phyloP scores from a whole-genome alignment of 805 yeast genomes.

The Pichia phayaonensis region DNA sequence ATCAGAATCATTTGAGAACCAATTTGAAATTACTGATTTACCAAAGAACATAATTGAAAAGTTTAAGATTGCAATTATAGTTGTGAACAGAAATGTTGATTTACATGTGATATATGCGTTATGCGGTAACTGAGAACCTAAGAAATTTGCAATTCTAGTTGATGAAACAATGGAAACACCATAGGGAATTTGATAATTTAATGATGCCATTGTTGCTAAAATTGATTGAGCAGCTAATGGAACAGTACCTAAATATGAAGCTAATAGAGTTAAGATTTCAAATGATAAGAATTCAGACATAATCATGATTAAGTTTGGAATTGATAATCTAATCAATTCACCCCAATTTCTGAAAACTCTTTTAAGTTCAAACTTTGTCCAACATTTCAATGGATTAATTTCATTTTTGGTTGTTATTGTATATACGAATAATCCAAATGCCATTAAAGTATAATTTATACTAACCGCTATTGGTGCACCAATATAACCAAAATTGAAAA shows the following conservation, averaged over 20 bases:
- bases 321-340: constrained; percentile 53
- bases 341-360: constrained; percentile 50
- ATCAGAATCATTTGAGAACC: constrained; percentile 27
- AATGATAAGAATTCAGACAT: constrained; percentile 75
- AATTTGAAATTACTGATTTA: constrained; percentile 19
- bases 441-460: constrained; percentile 66
- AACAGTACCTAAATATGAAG: constrained; percentile 55
- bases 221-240: constrained; percentile 70
- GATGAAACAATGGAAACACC: constrained; percentile 70
- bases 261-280: constrained; percentile 62
- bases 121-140: constrained; percentile 45
- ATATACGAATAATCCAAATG: constrained; percentile 42
- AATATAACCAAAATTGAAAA: constrained; percentile 52
- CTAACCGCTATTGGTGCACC: constrained; percentile 77
- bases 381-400: constrained; percentile 27
- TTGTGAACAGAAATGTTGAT: constrained; percentile 23
- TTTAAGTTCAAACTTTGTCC: constrained; percentile 27
- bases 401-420: constrained; percentile 40
- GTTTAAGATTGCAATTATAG: constrained; percentile 19
- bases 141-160: constrained; percentile 68
- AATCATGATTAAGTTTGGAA: constrained; percentile 73
- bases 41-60: constrained; percentile 21
- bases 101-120: constrained; percentile 25
- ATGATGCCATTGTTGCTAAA: constrained; percentile 57
- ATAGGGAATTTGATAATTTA: constrained; percentile 68